phyloP scores from a whole-genome alignment of 352 stramenopile species.

The Hyaloperonospora brassicae region DNA sequence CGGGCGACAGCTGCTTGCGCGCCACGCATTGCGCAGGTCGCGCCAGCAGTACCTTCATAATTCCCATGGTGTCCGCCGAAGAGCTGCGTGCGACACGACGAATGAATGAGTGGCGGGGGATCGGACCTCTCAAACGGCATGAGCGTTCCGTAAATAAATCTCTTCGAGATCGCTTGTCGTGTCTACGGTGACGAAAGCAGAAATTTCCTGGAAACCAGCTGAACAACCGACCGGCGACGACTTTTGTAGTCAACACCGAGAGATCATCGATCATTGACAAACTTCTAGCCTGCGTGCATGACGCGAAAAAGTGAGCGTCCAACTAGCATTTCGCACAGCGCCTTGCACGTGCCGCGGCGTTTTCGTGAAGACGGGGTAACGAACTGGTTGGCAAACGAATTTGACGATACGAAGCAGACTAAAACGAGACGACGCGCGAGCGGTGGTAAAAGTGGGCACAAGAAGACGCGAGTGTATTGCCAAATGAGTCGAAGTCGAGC shows the following conservation, averaged over 20 bases:
- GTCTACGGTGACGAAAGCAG: too few relatives aligned
- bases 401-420: not conserved
- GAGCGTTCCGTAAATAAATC: too few relatives aligned
- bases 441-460: not conserved
- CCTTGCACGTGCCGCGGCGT: not conserved
- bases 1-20: conserved; percentile 20
- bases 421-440: not conserved
- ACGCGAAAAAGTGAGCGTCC: too few relatives aligned
- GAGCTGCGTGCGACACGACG: conserved; percentile 11
- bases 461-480: not conserved
- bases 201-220: too few relatives aligned
- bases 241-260: too few relatives aligned
- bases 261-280: too few relatives aligned
- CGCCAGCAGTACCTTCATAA: conserved; percentile 14
- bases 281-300: too few relatives aligned
- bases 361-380: not conserved
- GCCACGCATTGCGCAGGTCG: conserved; percentile 15
- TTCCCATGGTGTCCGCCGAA: conserved; percentile 6
- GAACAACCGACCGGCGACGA: too few relatives aligned
- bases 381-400: not conserved
- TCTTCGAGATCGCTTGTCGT: too few relatives aligned
- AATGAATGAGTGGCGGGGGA: not conserved
- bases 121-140: not conserved
- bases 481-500: not conserved
- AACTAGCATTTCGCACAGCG: not conserved